A percentile compares a stretch with the other conserved stretches of the same genome.
phyloP scores from a whole-genome alignment of 2,329 filamentous ascomycete genomes.

The Sporothrix pallida region DNA sequence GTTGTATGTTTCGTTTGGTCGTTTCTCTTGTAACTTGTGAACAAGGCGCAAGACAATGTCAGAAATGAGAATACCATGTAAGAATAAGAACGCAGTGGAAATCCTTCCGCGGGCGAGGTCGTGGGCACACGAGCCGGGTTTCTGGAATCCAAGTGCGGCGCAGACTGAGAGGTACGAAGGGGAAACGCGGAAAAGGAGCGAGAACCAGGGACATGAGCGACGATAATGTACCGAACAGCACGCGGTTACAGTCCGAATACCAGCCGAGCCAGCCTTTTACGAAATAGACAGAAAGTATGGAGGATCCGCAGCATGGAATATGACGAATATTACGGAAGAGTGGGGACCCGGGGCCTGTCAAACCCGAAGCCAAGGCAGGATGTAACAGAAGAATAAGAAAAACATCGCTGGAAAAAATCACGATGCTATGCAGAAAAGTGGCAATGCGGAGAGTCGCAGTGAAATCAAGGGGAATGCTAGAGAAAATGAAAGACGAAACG shows the following conservation, averaged over 20 bases:
- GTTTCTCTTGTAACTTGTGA: not conserved
- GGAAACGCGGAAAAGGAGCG: not conserved
- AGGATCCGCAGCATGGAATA: constrained; percentile 5
- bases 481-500: not conserved
- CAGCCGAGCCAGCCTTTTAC: not conserved
- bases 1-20: not conserved
- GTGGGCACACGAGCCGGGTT: not conserved
- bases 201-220: not conserved
- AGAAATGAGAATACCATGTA: not conserved
- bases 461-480: not conserved
- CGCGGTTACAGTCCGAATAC: not conserved
- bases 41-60: constrained; percentile 5
- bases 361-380: not conserved
- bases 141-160: constrained; percentile 7
- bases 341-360: not conserved
- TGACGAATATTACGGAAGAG: not conserved
- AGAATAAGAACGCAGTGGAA: not conserved
- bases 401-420: not conserved
- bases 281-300: not conserved
- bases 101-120: constrained; percentile 6
- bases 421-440: constrained; percentile 1
- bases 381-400: not conserved
- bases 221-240: not conserved
- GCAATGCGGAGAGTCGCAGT: constrained; percentile 1
- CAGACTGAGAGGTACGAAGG: not conserved